These are phyloP conservation scores for Raddia distichophylla DNA, from an alignment of 176 grass and related monocot genomes.

Conservation along the genomic window DNA sequence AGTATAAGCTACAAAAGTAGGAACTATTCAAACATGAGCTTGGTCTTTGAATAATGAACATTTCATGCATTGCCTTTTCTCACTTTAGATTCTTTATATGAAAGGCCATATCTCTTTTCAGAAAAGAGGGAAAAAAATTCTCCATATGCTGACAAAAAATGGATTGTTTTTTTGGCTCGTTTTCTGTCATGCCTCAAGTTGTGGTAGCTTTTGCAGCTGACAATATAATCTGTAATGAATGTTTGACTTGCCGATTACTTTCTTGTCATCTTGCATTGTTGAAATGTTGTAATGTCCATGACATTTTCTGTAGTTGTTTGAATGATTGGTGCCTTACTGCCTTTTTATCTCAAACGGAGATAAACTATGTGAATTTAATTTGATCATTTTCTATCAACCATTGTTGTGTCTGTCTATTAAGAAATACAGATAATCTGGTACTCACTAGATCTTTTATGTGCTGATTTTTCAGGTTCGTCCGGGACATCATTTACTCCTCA, in stretches of 20 bases:
- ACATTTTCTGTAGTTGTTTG: background rate
- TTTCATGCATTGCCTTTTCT: conserved; percentile 2
- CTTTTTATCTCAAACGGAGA: background rate
- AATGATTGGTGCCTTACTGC: background rate
- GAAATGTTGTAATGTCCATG: background rate
- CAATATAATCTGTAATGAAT: background rate
- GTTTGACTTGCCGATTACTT: conserved; percentile 15
- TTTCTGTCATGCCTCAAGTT: background rate
- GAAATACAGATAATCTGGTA: background rate
- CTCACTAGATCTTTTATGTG: background rate
- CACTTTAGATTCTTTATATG: background rate
- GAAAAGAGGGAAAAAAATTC: background rate
- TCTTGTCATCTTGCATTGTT: background rate
- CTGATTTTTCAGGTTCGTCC: conserved; percentile 67
- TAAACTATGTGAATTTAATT: conserved; percentile 11
- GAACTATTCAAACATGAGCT: conserved; percentile 17
- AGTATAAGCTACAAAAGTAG: conserved; percentile 18
- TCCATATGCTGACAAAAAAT: background rate
- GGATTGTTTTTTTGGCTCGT: background rate
- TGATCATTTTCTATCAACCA: background rate
- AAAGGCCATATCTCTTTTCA: background rate
- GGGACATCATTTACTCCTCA: conserved; percentile 98
- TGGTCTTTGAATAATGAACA: conserved; percentile 39
- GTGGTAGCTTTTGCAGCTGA: conserved; percentile 5
- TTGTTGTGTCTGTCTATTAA: background rate